phyloP scores from a whole-genome alignment of 768 basidiomycete species.

The Lentinula boryana region DNA sequence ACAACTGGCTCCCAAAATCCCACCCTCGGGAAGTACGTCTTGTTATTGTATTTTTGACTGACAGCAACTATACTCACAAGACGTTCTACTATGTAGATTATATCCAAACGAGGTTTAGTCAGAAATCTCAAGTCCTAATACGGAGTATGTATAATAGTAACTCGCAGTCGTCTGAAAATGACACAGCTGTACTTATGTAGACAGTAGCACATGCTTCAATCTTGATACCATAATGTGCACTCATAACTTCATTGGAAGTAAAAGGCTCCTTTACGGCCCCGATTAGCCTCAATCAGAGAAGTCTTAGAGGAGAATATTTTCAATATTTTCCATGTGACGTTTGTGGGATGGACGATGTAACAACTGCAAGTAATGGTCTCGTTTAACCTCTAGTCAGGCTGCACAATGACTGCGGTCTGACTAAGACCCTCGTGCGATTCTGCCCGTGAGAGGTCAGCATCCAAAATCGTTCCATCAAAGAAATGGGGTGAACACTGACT shows the following conservation, averaged over 20 bases:
- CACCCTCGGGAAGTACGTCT: background rate
- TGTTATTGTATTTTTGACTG: background rate
- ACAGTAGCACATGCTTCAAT: too few species aligned
- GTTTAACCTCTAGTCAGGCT: too few species aligned
- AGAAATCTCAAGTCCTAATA: background rate
- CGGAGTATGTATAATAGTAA: background rate
- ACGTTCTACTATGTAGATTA: background rate
- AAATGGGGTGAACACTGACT: slow-evolving; percentile 18
- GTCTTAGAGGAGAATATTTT: too few species aligned
- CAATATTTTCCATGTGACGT: too few species aligned
- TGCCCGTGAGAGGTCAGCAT: background rate
- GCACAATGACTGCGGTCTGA: too few species aligned
- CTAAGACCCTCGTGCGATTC: background rate
- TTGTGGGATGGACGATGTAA: too few species aligned
- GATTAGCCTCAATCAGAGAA: too few species aligned
- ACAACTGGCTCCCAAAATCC: background rate
- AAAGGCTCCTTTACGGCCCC: too few species aligned
- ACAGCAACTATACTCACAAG: background rate
- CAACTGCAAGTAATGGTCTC: too few species aligned
- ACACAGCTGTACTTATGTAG: background rate
- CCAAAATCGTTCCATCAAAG: background rate
- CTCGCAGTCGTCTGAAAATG: background rate
- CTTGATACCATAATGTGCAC: too few species aligned
- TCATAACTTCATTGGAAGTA: too few species aligned
- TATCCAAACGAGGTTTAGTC: background rate